Evolutionary conservation across 768 basidiomycete species (phyloP).

Genomic region (Russula vinacea): DNA sequence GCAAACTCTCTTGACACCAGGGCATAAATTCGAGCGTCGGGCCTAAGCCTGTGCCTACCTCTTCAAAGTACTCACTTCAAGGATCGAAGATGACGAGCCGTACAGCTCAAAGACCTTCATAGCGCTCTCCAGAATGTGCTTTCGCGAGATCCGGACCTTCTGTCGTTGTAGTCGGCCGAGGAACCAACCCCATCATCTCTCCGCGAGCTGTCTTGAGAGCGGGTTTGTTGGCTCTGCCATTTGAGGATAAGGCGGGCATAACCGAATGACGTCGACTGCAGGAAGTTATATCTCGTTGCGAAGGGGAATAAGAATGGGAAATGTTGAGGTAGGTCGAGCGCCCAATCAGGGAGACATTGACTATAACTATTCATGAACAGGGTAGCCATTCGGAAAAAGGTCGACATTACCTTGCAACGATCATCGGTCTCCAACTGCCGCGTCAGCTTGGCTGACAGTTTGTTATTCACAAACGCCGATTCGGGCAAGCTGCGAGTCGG

Average conservation of each 20-base stretch:
- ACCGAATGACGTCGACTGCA: conserved; percentile 97
- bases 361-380: conserved; percentile 41
- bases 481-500: conserved; percentile 65
- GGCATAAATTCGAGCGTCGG: conserved; percentile 99
- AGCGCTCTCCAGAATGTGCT: conserved; percentile 91
- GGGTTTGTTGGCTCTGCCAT: conserved; percentile 86
- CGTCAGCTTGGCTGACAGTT: conserved; percentile 95
- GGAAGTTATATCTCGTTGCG: conserved; percentile 93
- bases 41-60: conserved; percentile 96
- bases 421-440: conserved; percentile 96
- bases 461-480: conserved; percentile 93
- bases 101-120: conserved; percentile 97
- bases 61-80: conserved; percentile 98
- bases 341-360: conserved; percentile 96
- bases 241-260: conserved; percentile 93
- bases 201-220: conserved; percentile 73
- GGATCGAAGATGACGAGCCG: conserved; percentile 86
- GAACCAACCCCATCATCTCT: conserved; percentile 88
- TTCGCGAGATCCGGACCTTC: conserved; percentile 94
- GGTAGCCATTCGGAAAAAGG: background rate
- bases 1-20: conserved; percentile 95
- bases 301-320: conserved; percentile 99
- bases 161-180: conserved; percentile 90
- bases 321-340: conserved; percentile 89
- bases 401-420: conserved; percentile 80